A percentile compares a stretch with the other conserved stretches of the same genome.
Conservation (phyloP, 2,329 filamentous ascomycete genomes). For the Fusarium sp. region DNA sequence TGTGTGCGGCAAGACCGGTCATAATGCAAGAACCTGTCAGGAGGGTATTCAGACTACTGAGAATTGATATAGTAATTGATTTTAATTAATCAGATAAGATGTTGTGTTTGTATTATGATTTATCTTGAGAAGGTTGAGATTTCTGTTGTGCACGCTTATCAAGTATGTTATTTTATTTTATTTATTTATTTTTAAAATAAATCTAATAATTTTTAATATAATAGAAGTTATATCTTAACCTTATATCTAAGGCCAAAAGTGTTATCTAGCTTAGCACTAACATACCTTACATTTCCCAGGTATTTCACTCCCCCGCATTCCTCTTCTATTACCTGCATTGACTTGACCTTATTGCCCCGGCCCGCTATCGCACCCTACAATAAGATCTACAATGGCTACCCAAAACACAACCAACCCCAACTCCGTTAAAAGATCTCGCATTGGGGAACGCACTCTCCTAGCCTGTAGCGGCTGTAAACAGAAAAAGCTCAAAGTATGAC, state of each 20-base stretch:
- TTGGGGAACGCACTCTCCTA: constrained; percentile 25
- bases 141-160: no score
- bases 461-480: constrained; percentile 30
- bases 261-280: background rate
- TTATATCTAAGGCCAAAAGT: background rate
- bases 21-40: no score
- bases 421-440: constrained; percentile 12
- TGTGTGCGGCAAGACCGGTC: no score
- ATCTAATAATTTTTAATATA: no score
- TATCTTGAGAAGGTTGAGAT: no score
- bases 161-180: no score
- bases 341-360: no score
- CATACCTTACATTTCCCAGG: background rate
- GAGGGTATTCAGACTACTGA: no score
- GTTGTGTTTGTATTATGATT: no score
- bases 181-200: no score
- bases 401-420: background rate
- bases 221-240: background rate
- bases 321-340: background rate
- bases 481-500: constrained; percentile 26
- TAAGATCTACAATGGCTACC: background rate
- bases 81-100: no score
- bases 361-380: background rate
- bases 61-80: no score
- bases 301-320: background rate